These are phyloP conservation scores for Leucoagaricus sp. DNA, from an alignment of 1,284 basidiomycete species.

Conservation along the genomic window DNA sequence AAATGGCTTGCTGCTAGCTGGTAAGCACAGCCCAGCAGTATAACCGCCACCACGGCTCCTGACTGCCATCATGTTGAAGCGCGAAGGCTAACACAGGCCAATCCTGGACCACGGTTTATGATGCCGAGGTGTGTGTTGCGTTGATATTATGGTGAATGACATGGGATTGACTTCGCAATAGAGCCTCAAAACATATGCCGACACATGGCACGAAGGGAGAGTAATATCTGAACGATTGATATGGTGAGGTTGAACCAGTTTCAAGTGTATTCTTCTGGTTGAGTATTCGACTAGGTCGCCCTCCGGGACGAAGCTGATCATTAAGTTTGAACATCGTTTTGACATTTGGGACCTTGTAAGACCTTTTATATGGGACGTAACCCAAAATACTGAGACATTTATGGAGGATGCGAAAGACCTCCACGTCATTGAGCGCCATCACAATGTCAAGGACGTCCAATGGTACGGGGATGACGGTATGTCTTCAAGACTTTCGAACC, in stretches of 20 bases:
- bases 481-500: not conserved
- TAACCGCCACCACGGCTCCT: not conserved
- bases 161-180: not conserved
- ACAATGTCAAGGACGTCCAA: conserved; percentile 2
- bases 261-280: no score
- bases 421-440: not conserved
- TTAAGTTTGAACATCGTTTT: conserved; percentile 14
- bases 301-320: conserved; percentile 9
- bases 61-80: not conserved
- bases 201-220: conserved; percentile 11
- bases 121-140: not conserved
- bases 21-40: not conserved
- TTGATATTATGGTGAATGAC: not conserved
- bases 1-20: conserved; percentile 11
- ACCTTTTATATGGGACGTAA: no score
- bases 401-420: not conserved
- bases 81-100: not conserved
- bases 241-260: not conserved
- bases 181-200: not conserved
- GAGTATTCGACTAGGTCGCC: not conserved
- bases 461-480: conserved; percentile 11
- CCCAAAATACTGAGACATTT: no score
- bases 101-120: conserved; percentile 1
- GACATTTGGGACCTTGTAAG: conserved; percentile 16
- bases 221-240: conserved; percentile 4